phyloP scores from a whole-genome alignment of 257 asterid genomes.

The Eustoma russellianum region DNA sequence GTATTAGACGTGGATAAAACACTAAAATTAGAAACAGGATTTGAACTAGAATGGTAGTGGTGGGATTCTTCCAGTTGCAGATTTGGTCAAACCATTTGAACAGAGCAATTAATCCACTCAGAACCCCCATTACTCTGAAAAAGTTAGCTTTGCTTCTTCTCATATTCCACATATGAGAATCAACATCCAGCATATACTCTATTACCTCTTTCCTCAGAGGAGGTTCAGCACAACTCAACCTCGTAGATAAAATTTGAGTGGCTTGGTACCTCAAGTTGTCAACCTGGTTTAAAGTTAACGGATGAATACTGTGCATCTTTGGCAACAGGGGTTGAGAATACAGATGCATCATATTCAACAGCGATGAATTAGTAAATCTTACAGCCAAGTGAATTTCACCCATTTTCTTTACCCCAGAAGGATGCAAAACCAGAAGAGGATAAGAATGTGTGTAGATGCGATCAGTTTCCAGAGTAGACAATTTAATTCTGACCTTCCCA shows the following conservation, averaged over 20 bases:
- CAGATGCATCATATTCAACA: conserved; percentile 49
- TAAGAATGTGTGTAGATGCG: conserved; percentile 42
- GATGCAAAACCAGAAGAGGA: conserved; percentile 39
- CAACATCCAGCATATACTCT: conserved; percentile 45
- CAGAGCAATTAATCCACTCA: conserved; percentile 31
- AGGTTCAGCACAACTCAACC: conserved; percentile 45
- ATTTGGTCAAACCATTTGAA: conserved; percentile 48
- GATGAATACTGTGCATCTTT: conserved; percentile 39
- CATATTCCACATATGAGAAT: conserved; percentile 50
- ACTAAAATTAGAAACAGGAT: conserved; percentile 36
- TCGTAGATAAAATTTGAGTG: conserved; percentile 34
- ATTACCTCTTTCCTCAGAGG: conserved; percentile 41
- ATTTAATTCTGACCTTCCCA: conserved; percentile 43
- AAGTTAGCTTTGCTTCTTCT: conserved; percentile 51
- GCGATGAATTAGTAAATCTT: conserved; percentile 31
- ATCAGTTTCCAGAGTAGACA: conserved; percentile 41
- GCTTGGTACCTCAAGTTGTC: conserved; percentile 49
- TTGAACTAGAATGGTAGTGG: conserved; percentile 36
- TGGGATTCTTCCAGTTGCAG: conserved; percentile 46
- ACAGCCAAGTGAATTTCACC: conserved; percentile 48
- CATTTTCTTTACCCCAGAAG: conserved; percentile 45
- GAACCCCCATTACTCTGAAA: conserved; percentile 38
- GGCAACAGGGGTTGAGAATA: conserved; percentile 41
- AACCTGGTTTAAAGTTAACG: conserved; percentile 33
- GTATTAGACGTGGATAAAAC: conserved; percentile 37